phyloP scores from a whole-genome alignment of 1,284 basidiomycete species.

The Filobasidium uniguttulatum region DNA sequence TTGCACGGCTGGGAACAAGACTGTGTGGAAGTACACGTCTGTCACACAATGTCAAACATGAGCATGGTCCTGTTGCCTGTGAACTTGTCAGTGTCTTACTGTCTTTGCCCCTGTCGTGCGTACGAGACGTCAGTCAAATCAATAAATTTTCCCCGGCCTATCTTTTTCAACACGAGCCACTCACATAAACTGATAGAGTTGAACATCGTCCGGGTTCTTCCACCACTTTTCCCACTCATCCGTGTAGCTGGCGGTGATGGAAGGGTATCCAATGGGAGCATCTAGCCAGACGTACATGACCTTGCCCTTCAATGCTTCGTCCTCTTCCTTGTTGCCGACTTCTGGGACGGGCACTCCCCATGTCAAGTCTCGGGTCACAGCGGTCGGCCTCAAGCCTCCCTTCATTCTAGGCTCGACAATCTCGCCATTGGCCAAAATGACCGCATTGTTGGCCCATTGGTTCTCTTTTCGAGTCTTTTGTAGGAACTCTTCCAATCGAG shows the following conservation, averaged over 20 bases:
- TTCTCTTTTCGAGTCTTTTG: constrained; percentile 63
- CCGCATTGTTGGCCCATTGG: constrained; percentile 83
- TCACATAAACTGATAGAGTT: constrained; percentile 91
- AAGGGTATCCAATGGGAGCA: constrained; percentile 92
- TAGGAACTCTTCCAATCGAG: constrained; percentile 78
- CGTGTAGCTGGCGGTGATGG: constrained; percentile 93
- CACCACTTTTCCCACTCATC: constrained; percentile 95
- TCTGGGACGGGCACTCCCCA: constrained; percentile 92
- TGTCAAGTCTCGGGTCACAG: constrained; percentile 82
- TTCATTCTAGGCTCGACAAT: constrained; percentile 84
- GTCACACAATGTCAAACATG: not conserved
- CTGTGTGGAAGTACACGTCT: constrained; percentile 93
- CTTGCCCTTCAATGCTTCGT: constrained; percentile 77
- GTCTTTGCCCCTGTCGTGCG: constrained; percentile 54
- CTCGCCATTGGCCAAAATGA: constrained; percentile 71
- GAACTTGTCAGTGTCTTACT: constrained; percentile 36
- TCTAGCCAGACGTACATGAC: constrained; percentile 94
- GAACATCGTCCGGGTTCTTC: constrained; percentile 83
- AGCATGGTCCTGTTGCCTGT: not conserved
- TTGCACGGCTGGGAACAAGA: constrained; percentile 85
- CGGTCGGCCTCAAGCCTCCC: constrained; percentile 72
- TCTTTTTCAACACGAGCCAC: not conserved
- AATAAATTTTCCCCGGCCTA: not conserved
- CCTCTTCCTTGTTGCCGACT: constrained; percentile 52
- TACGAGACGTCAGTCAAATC: not conserved